Conservation (phyloP, 805 yeast species). For the Yamadazyma ubonensis region DNA sequence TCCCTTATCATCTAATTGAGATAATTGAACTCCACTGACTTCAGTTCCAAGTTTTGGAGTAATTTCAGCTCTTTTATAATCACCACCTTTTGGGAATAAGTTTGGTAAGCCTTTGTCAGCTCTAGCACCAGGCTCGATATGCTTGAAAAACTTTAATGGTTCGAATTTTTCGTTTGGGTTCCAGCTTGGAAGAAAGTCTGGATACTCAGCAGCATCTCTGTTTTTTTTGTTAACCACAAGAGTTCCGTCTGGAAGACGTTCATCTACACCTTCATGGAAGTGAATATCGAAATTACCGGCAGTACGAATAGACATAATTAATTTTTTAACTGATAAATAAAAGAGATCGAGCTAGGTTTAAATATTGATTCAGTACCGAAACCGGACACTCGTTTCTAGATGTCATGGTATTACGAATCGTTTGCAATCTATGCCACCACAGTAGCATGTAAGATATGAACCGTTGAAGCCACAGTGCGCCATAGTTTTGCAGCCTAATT, state of each 20-base stretch:
- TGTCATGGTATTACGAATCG: background rate
- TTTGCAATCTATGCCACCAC: background rate
- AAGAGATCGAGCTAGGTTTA: background rate
- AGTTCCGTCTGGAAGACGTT: constrained; percentile 47
- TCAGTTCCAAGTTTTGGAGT: constrained; percentile 74
- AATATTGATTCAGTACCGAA: background rate
- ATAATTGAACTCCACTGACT: constrained; percentile 58
- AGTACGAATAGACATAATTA: constrained; percentile 3
- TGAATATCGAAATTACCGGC: constrained; percentile 45
- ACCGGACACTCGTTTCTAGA: background rate
- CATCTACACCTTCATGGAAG: constrained; percentile 52
- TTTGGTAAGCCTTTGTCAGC: constrained; percentile 60
- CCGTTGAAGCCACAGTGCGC: background rate
- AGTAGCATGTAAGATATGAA: no score
- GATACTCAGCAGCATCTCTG: constrained; percentile 36
- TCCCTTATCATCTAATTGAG: constrained; percentile 50
- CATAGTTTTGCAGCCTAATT: constrained; percentile 1
- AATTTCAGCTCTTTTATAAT: constrained; percentile 28
- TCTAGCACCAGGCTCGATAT: constrained; percentile 59
- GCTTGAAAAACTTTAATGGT: constrained; percentile 55
- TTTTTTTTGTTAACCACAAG: constrained; percentile 44
- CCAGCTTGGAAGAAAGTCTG: constrained; percentile 69
- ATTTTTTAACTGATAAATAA: background rate
- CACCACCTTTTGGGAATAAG: constrained; percentile 42
- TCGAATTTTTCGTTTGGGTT: constrained; percentile 55